A percentile compares a stretch with the other conserved stretches of the same genome.
These are phyloP conservation scores for Exophiala bonariae DNA, from an alignment of 2,329 filamentous ascomycete genomes.

Conservation along the genomic window DNA sequence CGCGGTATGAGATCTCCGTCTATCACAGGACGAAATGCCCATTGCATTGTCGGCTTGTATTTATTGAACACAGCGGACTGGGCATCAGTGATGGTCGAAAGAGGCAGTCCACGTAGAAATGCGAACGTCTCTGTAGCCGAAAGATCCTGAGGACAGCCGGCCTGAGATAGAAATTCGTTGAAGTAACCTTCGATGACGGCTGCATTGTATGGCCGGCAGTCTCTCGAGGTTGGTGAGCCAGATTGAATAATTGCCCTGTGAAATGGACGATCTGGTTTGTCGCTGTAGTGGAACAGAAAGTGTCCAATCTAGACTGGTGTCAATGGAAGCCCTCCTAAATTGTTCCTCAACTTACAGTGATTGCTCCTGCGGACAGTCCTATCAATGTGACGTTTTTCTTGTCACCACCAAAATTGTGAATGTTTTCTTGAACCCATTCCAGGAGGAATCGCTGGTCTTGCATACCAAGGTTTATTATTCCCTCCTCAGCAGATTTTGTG, in stretches of 20 bases:
- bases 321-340: not conserved
- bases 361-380: slow-evolving; percentile 32
- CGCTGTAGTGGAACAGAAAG: slow-evolving; percentile 31
- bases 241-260: slow-evolving; percentile 50
- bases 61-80: slow-evolving; percentile 44
- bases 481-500: slow-evolving; percentile 21
- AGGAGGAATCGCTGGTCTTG: slow-evolving; percentile 39
- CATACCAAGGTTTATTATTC: slow-evolving; percentile 42
- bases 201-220: slow-evolving; percentile 39
- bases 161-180: slow-evolving; percentile 46
- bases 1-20: slow-evolving; percentile 58
- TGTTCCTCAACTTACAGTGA: slow-evolving; percentile 33
- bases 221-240: slow-evolving; percentile 48
- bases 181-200: slow-evolving; percentile 47
- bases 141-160: slow-evolving; percentile 33
- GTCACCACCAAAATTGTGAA: slow-evolving; percentile 34
- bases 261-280: slow-evolving; percentile 37
- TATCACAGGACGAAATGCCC: slow-evolving; percentile 60
- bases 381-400: slow-evolving; percentile 55
- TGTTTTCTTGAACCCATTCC: slow-evolving; percentile 33
- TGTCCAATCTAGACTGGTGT: slow-evolving; percentile 32
- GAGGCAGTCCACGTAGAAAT: slow-evolving; percentile 43
- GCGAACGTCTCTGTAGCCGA: slow-evolving; percentile 28
- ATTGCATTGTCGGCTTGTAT: slow-evolving; percentile 50
- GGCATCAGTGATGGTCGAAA: slow-evolving; percentile 40